Evolutionary conservation across 1,284 basidiomycete genomes (phyloP).

Genomic region (Pseudozyma flocculosa): DNA sequence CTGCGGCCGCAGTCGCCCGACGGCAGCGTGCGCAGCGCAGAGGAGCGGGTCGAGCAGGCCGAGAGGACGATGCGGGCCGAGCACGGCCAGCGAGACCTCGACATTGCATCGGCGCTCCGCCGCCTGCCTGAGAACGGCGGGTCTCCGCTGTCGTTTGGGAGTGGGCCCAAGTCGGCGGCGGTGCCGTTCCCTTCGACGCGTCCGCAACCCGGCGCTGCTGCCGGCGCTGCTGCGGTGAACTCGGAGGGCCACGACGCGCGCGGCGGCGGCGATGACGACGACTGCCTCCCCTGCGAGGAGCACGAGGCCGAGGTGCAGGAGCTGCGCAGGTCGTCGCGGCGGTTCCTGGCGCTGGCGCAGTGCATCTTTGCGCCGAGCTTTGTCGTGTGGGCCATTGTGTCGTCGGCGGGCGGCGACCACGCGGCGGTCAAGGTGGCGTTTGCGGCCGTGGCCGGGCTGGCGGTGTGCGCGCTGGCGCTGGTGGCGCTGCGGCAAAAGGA

Average conservation of each 20-base stretch:
- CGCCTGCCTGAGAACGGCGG: slow-evolving; percentile 22
- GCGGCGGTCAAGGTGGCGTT: slow-evolving; percentile 11
- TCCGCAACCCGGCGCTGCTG: no score
- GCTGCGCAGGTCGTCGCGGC: slow-evolving; percentile 21
- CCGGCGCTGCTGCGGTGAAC: no score
- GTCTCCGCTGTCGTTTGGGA: slow-evolving; percentile 26
- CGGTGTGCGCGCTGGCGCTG: slow-evolving; percentile 7
- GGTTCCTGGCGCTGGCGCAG: slow-evolving; percentile 41
- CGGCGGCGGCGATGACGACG: no score
- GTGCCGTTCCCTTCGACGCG: not conserved
- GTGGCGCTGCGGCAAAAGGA: slow-evolving; percentile 22
- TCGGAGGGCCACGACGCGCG: no score
- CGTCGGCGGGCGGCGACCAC: slow-evolving; percentile 14
- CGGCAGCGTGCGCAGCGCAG: slow-evolving; percentile 10
- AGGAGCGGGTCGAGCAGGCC: slow-evolving; percentile 16
- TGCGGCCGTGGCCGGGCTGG: slow-evolving; percentile 10
- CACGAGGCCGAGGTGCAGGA: slow-evolving; percentile 46
- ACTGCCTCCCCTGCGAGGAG: slow-evolving; percentile 7
- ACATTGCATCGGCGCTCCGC: slow-evolving; percentile 36
- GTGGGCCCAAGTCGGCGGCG: slow-evolving; percentile 43
- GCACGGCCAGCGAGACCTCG: slow-evolving; percentile 27
- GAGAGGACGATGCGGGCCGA: slow-evolving; percentile 19
- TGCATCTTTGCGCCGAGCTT: slow-evolving; percentile 44
- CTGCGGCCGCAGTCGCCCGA: slow-evolving; percentile 4
- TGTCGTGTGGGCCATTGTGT: slow-evolving; percentile 38